A percentile compares a stretch with the other conserved stretches of the same genome.
Conservation (phyloP, 169 alveolate species). For the Plasmodium ovale region DNA sequence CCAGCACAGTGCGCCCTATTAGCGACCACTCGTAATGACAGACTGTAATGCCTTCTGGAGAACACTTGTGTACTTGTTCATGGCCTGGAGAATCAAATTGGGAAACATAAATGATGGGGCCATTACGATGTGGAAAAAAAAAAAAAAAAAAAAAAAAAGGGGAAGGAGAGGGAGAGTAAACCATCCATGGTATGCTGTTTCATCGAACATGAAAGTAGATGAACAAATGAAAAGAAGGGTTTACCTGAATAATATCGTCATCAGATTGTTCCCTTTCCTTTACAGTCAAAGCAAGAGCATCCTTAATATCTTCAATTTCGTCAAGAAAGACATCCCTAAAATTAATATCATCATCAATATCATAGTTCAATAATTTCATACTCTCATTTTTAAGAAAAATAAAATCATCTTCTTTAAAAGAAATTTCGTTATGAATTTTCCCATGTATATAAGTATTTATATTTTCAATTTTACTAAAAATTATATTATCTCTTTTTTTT, state of each 20-base stretch:
- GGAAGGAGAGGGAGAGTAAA: background rate
- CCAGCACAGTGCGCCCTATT: too few relatives aligned
- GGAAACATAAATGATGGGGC: too few relatives aligned
- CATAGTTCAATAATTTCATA: constrained; percentile 26
- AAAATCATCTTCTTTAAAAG: constrained; percentile 48
- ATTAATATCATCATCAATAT: constrained; percentile 38
- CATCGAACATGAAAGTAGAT: background rate
- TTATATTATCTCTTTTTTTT: constrained; percentile 64
- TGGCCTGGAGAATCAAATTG: constrained; percentile 54
- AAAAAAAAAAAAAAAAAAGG: background rate
- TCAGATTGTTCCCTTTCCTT: constrained; percentile 73
- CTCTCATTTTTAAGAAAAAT: constrained; percentile 46
- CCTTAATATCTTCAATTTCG: constrained; percentile 55
- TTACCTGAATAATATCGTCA: constrained; percentile 72
- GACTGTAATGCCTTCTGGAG: constrained; percentile 69
- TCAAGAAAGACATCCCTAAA: constrained; percentile 42
- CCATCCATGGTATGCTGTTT: too few relatives aligned
- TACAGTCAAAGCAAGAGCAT: constrained; percentile 50
- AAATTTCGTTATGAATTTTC: constrained; percentile 63
- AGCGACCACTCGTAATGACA: constrained; percentile 20
- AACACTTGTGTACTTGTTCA: constrained; percentile 66
- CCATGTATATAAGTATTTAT: constrained; percentile 34
- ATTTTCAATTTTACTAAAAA: constrained; percentile 61
- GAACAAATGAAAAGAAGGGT: background rate
- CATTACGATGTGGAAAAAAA: background rate